Evolutionary conservation across 352 stramenopile species (phyloP).

Genomic region (Aphanomyces astaci): DNA sequence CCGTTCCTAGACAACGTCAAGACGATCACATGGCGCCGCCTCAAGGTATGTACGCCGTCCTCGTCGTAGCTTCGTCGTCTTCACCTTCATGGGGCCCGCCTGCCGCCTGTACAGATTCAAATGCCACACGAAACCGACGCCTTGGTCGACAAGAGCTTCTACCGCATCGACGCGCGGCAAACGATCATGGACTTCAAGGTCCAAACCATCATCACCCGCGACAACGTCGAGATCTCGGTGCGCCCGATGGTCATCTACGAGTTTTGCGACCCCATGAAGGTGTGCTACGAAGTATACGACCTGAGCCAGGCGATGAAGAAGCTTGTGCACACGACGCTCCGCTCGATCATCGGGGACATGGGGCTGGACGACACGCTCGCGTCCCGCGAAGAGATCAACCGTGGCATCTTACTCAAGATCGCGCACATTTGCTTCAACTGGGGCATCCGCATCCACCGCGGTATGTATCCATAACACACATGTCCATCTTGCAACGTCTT

Average conservation of each 20-base stretch:
- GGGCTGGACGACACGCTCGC: slow-evolving; percentile 33
- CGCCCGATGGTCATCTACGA: slow-evolving; percentile 31
- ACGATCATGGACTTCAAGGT: slow-evolving; percentile 23
- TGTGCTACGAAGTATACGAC: slow-evolving; percentile 31
- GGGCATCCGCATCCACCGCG: slow-evolving; percentile 26
- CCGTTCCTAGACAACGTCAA: slow-evolving; percentile 27
- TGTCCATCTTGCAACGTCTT: too few relatives aligned
- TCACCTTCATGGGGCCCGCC: too few relatives aligned
- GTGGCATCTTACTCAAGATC: slow-evolving; percentile 26
- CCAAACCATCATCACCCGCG: slow-evolving; percentile 31
- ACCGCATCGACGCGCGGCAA: slow-evolving; percentile 18
- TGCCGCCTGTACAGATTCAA: slow-evolving; percentile 9
- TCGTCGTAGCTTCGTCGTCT: background rate
- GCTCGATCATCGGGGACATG: slow-evolving; percentile 32
- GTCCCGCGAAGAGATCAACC: slow-evolving; percentile 31
- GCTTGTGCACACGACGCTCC: slow-evolving; percentile 31
- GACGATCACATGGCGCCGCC: slow-evolving; percentile 11
- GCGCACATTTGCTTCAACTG: slow-evolving; percentile 29
- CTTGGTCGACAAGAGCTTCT: slow-evolving; percentile 7
- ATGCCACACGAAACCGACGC: background rate
- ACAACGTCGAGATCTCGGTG: slow-evolving; percentile 32
- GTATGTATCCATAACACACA: background rate
- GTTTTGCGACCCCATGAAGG: slow-evolving; percentile 28
- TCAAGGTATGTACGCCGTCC: slow-evolving; percentile 17
- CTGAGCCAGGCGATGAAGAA: slow-evolving; percentile 27